Percentiles rank a stretch among this genome's conserved stretches.
phyloP scores from a whole-genome alignment of 2,329 filamentous ascomycete species.

The Helicocarpus griseus region DNA sequence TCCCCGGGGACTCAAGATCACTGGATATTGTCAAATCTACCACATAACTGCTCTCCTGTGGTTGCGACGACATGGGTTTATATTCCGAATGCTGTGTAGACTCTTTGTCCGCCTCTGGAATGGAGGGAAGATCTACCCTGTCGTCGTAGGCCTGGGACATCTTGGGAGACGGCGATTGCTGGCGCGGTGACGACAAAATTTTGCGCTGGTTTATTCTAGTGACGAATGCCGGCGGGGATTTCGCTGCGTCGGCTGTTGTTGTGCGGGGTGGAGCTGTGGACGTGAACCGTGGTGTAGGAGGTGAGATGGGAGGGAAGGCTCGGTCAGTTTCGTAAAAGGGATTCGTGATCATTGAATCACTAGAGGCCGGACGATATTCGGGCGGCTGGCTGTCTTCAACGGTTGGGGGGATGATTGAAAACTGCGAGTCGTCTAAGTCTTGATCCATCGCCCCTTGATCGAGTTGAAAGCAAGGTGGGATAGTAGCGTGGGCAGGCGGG shows the following conservation, averaged over 20 bases:
- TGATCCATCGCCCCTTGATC: background rate
- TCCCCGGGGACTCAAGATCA: constrained; percentile 18
- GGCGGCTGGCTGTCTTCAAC: constrained; percentile 4
- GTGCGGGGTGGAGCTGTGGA: constrained; percentile 12
- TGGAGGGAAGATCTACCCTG: background rate
- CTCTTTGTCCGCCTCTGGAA: background rate
- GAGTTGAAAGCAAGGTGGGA: background rate
- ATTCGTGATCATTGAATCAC: constrained; percentile 19
- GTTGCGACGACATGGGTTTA: constrained; percentile 1
- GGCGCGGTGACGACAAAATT: background rate
- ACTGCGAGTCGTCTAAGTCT: background rate
- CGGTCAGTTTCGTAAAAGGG: constrained; percentile 24
- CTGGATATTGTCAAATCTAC: constrained; percentile 32
- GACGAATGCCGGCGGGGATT: background rate
- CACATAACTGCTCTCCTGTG: constrained; percentile 16
- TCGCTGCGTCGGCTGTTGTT: constrained; percentile 2
- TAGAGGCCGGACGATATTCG: constrained; percentile 5
- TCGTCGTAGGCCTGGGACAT: background rate
- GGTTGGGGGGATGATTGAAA: constrained; percentile 4
- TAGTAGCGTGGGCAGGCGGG: background rate
- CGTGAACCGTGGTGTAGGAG: constrained; percentile 6
- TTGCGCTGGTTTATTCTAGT: background rate
- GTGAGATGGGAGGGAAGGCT: constrained; percentile 7
- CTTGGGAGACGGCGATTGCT: no score
- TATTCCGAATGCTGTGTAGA: background rate